Evolutionary conservation across 139 green algal species (phyloP).

Genomic region (Chlamydomonas sp.): DNA sequence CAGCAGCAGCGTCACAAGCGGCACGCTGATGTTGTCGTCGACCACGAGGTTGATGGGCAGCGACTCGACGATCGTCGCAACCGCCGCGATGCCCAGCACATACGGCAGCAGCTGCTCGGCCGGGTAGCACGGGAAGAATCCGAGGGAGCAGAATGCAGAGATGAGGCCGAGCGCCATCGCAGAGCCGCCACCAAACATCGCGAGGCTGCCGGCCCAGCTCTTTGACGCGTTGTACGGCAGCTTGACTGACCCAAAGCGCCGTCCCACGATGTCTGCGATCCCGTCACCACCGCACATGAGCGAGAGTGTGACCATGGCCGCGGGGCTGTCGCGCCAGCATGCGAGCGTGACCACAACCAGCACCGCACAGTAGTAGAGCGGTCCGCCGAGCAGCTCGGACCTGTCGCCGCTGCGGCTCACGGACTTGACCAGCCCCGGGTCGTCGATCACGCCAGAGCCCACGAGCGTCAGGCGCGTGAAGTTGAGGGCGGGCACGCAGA

Average conservation of each 20-base stretch:
- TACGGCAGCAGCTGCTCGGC: conserved; percentile 21
- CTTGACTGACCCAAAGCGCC: conserved; percentile 49
- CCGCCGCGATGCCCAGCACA: conserved; percentile 40
- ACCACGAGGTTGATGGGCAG: conserved; percentile 73
- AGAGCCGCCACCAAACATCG: conserved; percentile 71
- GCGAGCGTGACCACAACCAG: conserved; percentile 56
- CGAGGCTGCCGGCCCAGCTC: conserved; percentile 74
- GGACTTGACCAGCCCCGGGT: conserved; percentile 60
- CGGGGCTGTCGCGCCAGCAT: conserved; percentile 69
- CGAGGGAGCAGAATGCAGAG: conserved; percentile 41
- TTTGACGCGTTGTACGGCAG: conserved; percentile 85
- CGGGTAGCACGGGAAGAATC: conserved; percentile 42
- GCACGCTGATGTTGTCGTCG: conserved; percentile 93
- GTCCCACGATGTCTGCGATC: conserved; percentile 88
- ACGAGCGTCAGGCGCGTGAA: conserved; percentile 54
- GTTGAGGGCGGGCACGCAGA: no score
- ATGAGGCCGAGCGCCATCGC: conserved; percentile 44
- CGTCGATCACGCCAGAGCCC: conserved; percentile 51
- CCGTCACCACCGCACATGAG: conserved; percentile 65
- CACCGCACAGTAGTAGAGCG: conserved; percentile 79
- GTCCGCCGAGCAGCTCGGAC: conserved; percentile 63
- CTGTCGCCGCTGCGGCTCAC: conserved; percentile 63
- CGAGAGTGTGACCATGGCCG: conserved; percentile 18
- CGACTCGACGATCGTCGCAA: conserved; percentile 70
- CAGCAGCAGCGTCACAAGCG: conserved; percentile 32